Evolutionary conservation across 73 alveolate genomes (phyloP).

Genomic region (Blepharisma stoltei): DNA sequence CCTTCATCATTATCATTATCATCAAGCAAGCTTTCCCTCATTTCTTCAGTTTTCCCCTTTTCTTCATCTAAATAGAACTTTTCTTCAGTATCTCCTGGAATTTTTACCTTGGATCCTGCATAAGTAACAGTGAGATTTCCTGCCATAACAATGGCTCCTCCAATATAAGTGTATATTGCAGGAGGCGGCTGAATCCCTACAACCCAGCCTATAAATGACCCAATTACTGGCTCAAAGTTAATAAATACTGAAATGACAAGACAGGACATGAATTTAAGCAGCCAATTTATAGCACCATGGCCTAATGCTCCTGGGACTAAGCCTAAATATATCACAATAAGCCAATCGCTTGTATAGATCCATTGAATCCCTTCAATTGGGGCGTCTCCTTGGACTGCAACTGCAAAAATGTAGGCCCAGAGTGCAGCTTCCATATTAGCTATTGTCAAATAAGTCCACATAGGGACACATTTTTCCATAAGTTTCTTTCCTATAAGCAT

Average conservation of each 20-base stretch:
- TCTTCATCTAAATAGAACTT: no score
- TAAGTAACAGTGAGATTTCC: slow-evolving; percentile 16
- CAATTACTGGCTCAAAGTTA: slow-evolving; percentile 10
- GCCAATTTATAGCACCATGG: neutral
- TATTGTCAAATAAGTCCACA: neutral
- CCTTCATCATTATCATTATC: no score
- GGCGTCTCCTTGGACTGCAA: neutral
- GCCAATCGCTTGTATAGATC: neutral
- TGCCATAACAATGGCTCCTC: neutral
- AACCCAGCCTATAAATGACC: slow-evolving; percentile 8
- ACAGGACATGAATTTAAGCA: neutral
- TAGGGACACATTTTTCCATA: neutral
- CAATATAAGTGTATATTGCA: neutral
- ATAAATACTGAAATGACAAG: neutral
- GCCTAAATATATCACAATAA: slow-evolving; percentile 5
- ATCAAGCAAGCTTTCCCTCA: no score
- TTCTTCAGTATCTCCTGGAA: no score
- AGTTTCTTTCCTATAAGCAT: neutral
- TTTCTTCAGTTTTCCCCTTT: no score
- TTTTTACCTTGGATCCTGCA: no score
- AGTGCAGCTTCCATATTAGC: neutral
- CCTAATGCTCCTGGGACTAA: neutral
- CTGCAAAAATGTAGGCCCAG: neutral
- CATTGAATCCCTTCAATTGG: neutral
- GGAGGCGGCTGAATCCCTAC: neutral